Evolutionary conservation across 305 asterid genomes (phyloP).

Genomic region (Rubia occidens): DNA sequence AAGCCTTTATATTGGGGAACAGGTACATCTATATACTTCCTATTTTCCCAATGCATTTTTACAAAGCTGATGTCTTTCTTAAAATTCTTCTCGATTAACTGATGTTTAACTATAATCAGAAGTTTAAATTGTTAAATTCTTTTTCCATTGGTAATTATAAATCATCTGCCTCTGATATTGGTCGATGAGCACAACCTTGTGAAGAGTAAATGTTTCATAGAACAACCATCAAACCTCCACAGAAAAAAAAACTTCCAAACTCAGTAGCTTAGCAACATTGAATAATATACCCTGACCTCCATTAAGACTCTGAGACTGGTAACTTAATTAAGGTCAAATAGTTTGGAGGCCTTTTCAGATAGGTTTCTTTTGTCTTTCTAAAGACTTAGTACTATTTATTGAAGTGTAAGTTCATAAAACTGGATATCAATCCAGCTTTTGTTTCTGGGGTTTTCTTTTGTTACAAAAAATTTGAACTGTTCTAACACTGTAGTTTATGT

Average conservation of each 20-base stretch:
- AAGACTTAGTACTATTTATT: not conserved
- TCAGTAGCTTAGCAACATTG: not conserved
- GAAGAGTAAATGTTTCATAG: not conserved
- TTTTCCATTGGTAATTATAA: not conserved
- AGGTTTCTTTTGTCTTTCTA: not conserved
- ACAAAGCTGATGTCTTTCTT: not conserved
- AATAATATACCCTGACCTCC: not conserved
- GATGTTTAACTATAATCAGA: conserved; percentile 4
- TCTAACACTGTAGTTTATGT: not conserved
- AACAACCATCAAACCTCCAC: not conserved
- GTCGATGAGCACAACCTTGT: not conserved
- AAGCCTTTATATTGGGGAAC: conserved; percentile 66
- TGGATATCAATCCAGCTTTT: not conserved
- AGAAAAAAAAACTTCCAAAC: not conserved
- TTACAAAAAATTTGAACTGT: not conserved
- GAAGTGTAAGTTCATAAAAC: not conserved
- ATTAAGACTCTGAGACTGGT: not conserved
- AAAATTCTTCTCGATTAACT: not conserved
- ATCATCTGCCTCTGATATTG: not conserved
- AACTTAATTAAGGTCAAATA: not conserved
- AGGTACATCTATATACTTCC: conserved; percentile 33
- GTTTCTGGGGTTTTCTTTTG: not conserved
- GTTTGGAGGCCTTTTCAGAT: not conserved
- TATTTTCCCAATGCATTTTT: not conserved
- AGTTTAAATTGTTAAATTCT: not conserved